These are phyloP conservation scores for Candida alai DNA, from an alignment of 805 yeast species.

Conservation along the genomic window DNA sequence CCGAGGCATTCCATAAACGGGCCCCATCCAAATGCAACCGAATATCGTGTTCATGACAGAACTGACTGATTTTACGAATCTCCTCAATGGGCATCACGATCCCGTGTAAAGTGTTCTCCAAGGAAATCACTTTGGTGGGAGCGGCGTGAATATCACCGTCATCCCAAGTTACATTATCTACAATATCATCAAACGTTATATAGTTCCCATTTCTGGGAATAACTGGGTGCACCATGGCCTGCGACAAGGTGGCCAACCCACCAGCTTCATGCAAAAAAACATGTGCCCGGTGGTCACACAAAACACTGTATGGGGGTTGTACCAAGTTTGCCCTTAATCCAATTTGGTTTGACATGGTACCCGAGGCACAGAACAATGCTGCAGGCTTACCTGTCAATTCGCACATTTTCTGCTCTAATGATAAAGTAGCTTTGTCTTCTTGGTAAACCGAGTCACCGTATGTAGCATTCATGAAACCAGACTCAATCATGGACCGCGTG, in stretches of 20 bases:
- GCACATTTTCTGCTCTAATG: conserved; percentile 33
- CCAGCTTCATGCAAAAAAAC: conserved; percentile 39
- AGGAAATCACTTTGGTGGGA: conserved; percentile 41
- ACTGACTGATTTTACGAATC: conserved; percentile 31
- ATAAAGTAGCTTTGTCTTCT: conserved; percentile 33
- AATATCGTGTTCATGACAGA: conserved; percentile 30
- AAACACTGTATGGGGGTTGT: conserved; percentile 40
- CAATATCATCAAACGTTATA: conserved; percentile 35
- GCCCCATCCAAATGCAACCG: conserved; percentile 43
- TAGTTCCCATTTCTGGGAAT: conserved; percentile 31
- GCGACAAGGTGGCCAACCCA: conserved; percentile 40
- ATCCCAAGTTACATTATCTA: conserved; percentile 36
- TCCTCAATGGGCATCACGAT: conserved; percentile 39
- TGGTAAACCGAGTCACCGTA: conserved; percentile 42
- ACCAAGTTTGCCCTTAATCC: conserved; percentile 34
- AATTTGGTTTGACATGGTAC: conserved; percentile 41
- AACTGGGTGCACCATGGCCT: conserved; percentile 40
- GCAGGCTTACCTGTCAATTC: conserved; percentile 37
- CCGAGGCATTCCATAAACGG: conserved; percentile 41
- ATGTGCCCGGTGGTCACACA: conserved; percentile 38
- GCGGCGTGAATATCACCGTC: conserved; percentile 44
- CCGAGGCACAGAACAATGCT: conserved; percentile 39
- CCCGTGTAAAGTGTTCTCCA: conserved; percentile 43
- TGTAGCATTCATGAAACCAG: conserved; percentile 37
- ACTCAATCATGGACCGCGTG: conserved; percentile 59